These are phyloP conservation scores for Rhododendron molle DNA, from an alignment of 148 eudicot species.

Conservation along the genomic window DNA sequence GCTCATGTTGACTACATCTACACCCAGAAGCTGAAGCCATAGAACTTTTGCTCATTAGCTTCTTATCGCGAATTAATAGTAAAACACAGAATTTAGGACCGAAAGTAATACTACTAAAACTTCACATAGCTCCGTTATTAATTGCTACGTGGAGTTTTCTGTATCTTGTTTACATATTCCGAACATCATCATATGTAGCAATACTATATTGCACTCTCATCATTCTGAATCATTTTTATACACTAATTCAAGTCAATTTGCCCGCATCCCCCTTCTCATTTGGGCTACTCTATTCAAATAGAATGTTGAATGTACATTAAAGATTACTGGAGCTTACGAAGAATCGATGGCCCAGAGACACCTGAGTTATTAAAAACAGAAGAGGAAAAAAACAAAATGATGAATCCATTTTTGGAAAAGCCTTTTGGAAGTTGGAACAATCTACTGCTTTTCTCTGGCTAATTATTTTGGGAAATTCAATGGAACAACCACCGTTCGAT, in stretches of 20 bases:
- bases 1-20: slow-evolving; percentile 53
- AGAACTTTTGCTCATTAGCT: background rate
- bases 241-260: background rate
- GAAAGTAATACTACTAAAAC: background rate
- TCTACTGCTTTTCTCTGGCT: background rate
- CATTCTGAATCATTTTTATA: background rate
- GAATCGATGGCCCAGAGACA: too few relatives aligned
- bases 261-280: background rate
- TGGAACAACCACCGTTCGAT: background rate
- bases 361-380: too few relatives aligned
- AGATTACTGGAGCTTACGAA: too few relatives aligned
- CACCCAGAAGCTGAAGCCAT: slow-evolving; percentile 50
- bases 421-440: background rate
- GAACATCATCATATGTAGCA: background rate
- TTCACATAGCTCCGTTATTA: background rate
- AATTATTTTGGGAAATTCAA: background rate
- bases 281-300: background rate
- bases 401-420: background rate
- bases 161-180: background rate
- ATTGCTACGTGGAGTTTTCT: background rate
- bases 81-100: background rate
- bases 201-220: background rate
- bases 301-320: background rate
- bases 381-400: background rate
- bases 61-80: background rate